These are phyloP conservation scores for Lasiosphaeriaceae sp. DNA, from an alignment of 495 filamentous ascomycete genomes.

Conservation along the genomic window DNA sequence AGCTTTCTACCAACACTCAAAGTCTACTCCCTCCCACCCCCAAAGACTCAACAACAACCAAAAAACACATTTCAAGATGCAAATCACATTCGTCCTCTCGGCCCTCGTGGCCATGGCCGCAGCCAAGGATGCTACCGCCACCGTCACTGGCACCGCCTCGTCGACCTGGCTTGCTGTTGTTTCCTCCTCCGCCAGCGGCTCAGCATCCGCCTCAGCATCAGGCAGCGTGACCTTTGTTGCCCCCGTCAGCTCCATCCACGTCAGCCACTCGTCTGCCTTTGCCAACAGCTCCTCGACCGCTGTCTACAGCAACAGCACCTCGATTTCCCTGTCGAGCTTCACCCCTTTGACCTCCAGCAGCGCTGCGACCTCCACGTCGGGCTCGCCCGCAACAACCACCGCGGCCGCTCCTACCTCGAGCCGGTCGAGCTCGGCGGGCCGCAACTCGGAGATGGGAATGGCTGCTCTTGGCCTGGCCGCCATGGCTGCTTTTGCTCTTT, in stretches of 20 bases:
- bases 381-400: neutral
- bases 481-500: slow-evolving; percentile 33
- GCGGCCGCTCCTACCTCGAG: neutral
- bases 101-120: slow-evolving; percentile 18
- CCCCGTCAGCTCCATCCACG: slow-evolving; percentile 18
- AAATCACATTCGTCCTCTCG: slow-evolving; percentile 25
- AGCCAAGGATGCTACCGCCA: neutral
- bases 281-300: slow-evolving; percentile 15
- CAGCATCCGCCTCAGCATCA: neutral
- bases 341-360: neutral
- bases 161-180: neutral
- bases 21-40: neutral
- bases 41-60: neutral
- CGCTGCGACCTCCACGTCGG: neutral
- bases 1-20: neutral
- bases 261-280: slow-evolving; percentile 24
- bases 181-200: neutral
- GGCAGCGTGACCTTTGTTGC: neutral
- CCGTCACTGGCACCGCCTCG: neutral
- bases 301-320: slow-evolving; percentile 37
- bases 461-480: slow-evolving; percentile 25
- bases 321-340: slow-evolving; percentile 42
- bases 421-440: neutral
- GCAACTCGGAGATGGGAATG: slow-evolving; percentile 13
- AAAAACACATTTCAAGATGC: slow-evolving; percentile 20